A percentile compares a stretch with the other conserved stretches of the same genome.
Conservation (phyloP, 768 basidiomycete genomes). For the Tubosaeta sp. region DNA sequence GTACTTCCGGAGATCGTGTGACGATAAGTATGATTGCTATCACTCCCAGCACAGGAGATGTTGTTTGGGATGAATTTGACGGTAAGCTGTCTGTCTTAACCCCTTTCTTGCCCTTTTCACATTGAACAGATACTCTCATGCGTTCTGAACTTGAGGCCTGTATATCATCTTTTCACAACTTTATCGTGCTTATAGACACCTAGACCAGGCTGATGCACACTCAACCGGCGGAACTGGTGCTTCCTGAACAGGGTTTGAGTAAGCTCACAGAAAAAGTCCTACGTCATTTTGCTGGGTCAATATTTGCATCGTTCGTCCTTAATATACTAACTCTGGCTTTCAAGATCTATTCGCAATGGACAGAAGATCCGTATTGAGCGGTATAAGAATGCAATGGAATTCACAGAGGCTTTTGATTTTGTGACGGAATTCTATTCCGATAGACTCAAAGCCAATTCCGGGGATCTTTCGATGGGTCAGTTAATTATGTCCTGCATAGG, state of each 20-base stretch:
- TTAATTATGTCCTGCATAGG: neutral
- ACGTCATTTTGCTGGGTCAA: constrained; percentile 62
- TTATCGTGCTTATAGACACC: neutral
- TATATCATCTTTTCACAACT: neutral
- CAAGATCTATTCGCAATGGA: constrained; percentile 36
- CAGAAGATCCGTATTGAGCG: constrained; percentile 60
- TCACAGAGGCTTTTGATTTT: constrained; percentile 64
- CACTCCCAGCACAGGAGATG: constrained; percentile 85
- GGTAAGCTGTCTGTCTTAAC: constrained; percentile 38
- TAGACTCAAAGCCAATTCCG: constrained; percentile 41
- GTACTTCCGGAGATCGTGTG: constrained; percentile 30
- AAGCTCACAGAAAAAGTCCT: constrained; percentile 74
- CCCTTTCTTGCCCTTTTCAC: constrained; percentile 6
- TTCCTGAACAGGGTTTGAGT: constrained; percentile 58
- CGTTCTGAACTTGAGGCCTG: constrained; percentile 83
- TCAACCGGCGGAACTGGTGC: constrained; percentile 75
- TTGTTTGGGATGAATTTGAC: constrained; percentile 89
- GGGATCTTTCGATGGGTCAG: constrained; percentile 27
- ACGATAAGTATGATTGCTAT: constrained; percentile 73
- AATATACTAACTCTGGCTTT: constrained; percentile 3
- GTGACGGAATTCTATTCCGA: constrained; percentile 65
- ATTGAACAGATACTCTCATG: constrained; percentile 65
- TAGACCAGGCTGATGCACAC: constrained; percentile 87
- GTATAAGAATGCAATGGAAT: constrained; percentile 50
- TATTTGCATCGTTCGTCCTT: constrained; percentile 5